phyloP scores from a whole-genome alignment of 768 basidiomycete species.

The Wakefieldia striispora region DNA sequence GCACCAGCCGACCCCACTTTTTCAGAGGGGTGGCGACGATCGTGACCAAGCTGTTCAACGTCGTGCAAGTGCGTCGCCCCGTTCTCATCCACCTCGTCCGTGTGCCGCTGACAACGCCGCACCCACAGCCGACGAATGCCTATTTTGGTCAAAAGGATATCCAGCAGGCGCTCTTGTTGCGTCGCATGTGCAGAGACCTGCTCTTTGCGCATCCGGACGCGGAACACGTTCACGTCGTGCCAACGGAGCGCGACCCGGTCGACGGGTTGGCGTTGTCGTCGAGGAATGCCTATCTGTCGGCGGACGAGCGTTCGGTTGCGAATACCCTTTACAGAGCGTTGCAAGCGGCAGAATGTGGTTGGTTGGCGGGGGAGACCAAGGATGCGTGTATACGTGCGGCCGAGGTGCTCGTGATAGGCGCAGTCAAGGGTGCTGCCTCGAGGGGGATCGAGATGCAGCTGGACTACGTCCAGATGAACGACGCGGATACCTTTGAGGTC shows the following conservation, averaged over 20 bases:
- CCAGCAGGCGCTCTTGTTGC: conserved; percentile 88
- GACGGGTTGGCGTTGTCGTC: conserved; percentile 86
- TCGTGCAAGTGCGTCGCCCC: conserved; percentile 59
- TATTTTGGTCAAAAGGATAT: conserved; percentile 99
- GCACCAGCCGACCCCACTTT: conserved; percentile 80
- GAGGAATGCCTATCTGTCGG: conserved; percentile 79
- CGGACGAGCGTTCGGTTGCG: conserved; percentile 60
- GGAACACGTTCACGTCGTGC: conserved; percentile 78
- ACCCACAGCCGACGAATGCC: conserved; percentile 68
- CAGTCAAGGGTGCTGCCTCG: conserved; percentile 28
- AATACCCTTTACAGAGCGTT: conserved; percentile 69
- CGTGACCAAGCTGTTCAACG: conserved; percentile 93
- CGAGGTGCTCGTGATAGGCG: conserved; percentile 36
- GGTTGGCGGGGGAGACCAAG: conserved; percentile 52
- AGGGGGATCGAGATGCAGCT: conserved; percentile 54
- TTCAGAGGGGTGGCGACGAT: conserved; percentile 96
- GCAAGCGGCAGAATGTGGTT: conserved; percentile 50
- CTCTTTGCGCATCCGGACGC: conserved; percentile 75
- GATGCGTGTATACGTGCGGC: conserved; percentile 48
- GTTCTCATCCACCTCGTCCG: too few species aligned
- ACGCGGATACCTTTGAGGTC: conserved; percentile 70
- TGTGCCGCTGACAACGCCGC: conserved; percentile 1
- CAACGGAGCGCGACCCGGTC: conserved; percentile 68
- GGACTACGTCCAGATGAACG: conserved; percentile 91
- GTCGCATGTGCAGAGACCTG: conserved; percentile 74